phyloP scores from a whole-genome alignment of 2,329 filamentous ascomycete species.

The Epichloe sibirici region DNA sequence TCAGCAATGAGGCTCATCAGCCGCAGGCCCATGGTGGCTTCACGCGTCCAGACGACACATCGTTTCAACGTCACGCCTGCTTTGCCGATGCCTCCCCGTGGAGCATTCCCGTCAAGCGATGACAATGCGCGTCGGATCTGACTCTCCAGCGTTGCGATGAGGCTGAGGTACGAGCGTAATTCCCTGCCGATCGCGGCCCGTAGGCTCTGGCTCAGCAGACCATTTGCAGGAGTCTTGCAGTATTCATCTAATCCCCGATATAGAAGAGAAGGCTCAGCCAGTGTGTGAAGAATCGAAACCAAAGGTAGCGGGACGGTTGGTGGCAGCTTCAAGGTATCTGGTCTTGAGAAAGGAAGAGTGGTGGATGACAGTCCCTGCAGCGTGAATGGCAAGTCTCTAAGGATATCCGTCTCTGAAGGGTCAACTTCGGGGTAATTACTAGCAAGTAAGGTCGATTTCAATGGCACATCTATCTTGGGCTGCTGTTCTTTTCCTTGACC shows the following conservation, averaged over 20 bases:
- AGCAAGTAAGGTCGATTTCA: conserved; percentile 45
- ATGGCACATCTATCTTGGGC: conserved; percentile 35
- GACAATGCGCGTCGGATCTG: conserved; percentile 78
- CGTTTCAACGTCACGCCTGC: conserved; percentile 87
- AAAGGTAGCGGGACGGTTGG: conserved; percentile 70
- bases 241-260: conserved; percentile 74
- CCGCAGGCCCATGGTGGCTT: conserved; percentile 88
- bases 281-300: conserved; percentile 72
- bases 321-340: conserved; percentile 63
- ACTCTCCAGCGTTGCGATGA: conserved; percentile 84
- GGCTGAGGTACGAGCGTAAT: conserved; percentile 74
- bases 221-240: conserved; percentile 67
- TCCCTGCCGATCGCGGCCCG: conserved; percentile 76
- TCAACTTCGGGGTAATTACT: conserved; percentile 44
- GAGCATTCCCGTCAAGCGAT: conserved; percentile 55
- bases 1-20: conserved; percentile 92
- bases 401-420: conserved; percentile 52
- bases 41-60: conserved; percentile 93
- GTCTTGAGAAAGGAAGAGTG: conserved; percentile 62
- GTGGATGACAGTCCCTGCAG: conserved; percentile 84
- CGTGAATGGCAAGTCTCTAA: conserved; percentile 81
- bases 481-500: conserved; percentile 18
- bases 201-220: conserved; percentile 84
- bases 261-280: conserved; percentile 88
- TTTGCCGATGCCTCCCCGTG: conserved; percentile 63